Evolutionary conservation across 73 alveolate species (phyloP), one percentile per base, ranked within the genome.

Genomic region (Symbiodinium pilosum): DNA sequence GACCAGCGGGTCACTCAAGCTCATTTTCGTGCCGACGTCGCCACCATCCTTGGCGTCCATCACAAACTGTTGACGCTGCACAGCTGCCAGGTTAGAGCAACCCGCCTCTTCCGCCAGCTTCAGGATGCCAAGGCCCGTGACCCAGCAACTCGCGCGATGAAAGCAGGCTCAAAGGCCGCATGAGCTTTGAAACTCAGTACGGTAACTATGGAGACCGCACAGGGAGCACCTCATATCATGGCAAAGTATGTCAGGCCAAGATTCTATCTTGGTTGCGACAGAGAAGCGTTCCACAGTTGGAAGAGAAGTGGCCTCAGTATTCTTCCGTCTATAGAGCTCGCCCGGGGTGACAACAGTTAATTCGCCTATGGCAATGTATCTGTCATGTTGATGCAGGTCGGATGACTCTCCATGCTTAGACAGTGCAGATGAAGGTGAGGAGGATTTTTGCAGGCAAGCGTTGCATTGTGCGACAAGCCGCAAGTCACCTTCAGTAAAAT

Each of bases 231-330:
- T 47, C 14, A 47, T 47, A 9, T 47, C 59, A 47, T 14, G 14
- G 59, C 59, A 47, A 47, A 47, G 14, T 14, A 14, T 64, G 81
- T 8, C 86, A 88, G 95, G 95, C 41, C 68, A 30, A 38, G 43
- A 59, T 88, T 56, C 69, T 88, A 36, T 88, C 95, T 21, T 88
- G 95, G 95, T 38, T 88, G 95, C 85, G 43, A n/a, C 95, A 88
- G 38, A 83, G 95, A 5, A 28, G 44, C 16, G 68, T 41, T 36
- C 86, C 85, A 32, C 73, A 36, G 59, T 34, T 88, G 95, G 95
- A 88, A 11, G 95, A 59, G 95, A 30, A 52, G 20, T 34, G 83
- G 93, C 47, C 41, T 43, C 81, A 64, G 81, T 54, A n/a, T n/a
- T n/a, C n/a, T n/a, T n/a, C n/a, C n/a, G n/a, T n/a, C n/a, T n/a